Base-by-base conservation (phyloP, 495 filamentous ascomycete genomes). In the Tuber umbilicatum region DNA sequence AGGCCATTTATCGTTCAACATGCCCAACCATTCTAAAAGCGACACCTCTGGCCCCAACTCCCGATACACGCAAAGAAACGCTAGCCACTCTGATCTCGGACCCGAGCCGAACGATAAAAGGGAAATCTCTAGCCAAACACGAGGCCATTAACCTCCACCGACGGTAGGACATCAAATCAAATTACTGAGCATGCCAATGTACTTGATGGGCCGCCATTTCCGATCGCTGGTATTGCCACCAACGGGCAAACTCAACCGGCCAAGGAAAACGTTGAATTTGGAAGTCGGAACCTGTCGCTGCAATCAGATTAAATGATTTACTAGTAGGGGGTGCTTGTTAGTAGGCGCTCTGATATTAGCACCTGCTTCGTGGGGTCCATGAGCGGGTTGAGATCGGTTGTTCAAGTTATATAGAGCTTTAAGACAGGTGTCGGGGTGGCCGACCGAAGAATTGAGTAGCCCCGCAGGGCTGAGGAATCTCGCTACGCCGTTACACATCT, bases 161-260 rank as follows among this genome's bases (percentile, higher is more conserved):
- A 5, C 10, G 50, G 47, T n/a, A 73, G 42, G 3, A 6, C 41
- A 70, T 67, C 27, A 74, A 68, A 67, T 23, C 7, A 68, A 68
- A 40, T 19, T 39, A 73, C 38, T 39, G 67, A 47, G 68, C 43
- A 74, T 67, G 45, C 71, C 68, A 41, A 67, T 74, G 42, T 27
- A 71, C 75, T 73, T 69, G 42, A 70, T 37, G 41, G 73, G 64
- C 60, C 42, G 60, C 69, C 38, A n/a, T 69, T 73, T 69, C 19
- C 40, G 70, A 73, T 73, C 37, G 4, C 3, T 27, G 19, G 69
- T 19, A 37, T 69, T 69, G 5, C 70, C 70, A 50, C 69, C 37
- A 73, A n/a, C 55, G 10, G 60, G 41, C 42, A 45, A 45, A 45
- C 0, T 5, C 16, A 45, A 19, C 42, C 5, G 42, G 16, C 42